These are phyloP conservation scores for Mycothermus thermophilus DNA, from an alignment of 495 filamentous ascomycete genomes.

Conservation along the genomic window DNA sequence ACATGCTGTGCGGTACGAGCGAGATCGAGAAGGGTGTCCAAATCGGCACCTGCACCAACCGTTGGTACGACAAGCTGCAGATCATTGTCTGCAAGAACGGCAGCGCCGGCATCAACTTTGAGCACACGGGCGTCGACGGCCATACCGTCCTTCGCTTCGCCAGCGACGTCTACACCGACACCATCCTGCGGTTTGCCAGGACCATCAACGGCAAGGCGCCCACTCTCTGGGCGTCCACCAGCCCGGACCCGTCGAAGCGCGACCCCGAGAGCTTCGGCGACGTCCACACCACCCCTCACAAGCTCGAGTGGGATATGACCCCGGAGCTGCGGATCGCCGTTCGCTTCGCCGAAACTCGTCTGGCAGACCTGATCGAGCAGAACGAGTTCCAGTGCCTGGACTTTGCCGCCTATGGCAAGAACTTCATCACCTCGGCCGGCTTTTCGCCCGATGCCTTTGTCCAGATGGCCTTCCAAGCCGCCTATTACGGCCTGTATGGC, in stretches of 20 bases:
- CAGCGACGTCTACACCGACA: slow-evolving; percentile 93
- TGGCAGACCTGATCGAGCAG: slow-evolving; percentile 90
- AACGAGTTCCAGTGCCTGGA: slow-evolving; percentile 92
- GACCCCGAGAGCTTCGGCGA: slow-evolving; percentile 91
- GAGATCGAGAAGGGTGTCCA: slow-evolving; percentile 87
- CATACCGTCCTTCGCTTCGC: slow-evolving; percentile 95
- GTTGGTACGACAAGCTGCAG: slow-evolving; percentile 98
- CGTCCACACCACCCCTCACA: slow-evolving; percentile 85
- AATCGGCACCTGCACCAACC: slow-evolving; percentile 92
- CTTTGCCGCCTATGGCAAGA: slow-evolving; percentile 82
- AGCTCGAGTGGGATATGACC: slow-evolving; percentile 94
- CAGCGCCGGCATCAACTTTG: slow-evolving; percentile 95
- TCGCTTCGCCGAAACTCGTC: slow-evolving; percentile 85
- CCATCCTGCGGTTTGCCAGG: slow-evolving; percentile 87
- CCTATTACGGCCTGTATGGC: slow-evolving; percentile 95
- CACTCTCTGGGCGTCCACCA: slow-evolving; percentile 76
- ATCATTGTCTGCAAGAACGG: slow-evolving; percentile 99
- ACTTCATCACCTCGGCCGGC: slow-evolving; percentile 92
- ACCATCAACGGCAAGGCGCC: slow-evolving; percentile 94
- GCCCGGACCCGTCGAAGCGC: slow-evolving; percentile 85
- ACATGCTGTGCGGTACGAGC: slow-evolving; percentile 95
- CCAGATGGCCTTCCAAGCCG: slow-evolving; percentile 98
- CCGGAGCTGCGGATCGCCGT: slow-evolving; percentile 85
- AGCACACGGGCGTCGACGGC: slow-evolving; percentile 95
- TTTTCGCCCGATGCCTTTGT: slow-evolving; percentile 97